A percentile compares a stretch with the other conserved stretches of the same genome.
Conservation (phyloP, 2,329 filamentous ascomycete species). For the Paradendryphiella salina region DNA sequence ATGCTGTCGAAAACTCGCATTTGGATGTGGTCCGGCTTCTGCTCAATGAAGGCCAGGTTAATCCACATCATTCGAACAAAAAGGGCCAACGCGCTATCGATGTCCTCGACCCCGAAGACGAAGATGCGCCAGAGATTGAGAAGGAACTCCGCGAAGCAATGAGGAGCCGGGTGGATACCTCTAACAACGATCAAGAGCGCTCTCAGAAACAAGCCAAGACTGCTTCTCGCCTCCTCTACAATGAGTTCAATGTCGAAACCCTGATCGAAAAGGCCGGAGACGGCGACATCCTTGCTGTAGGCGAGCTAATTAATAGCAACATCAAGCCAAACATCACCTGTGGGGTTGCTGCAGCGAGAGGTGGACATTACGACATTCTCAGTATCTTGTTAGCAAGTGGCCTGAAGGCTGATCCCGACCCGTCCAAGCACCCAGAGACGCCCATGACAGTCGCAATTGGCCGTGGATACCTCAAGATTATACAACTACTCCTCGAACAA, state of each 20-base stretch:
- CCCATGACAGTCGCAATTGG: slow-evolving; percentile 95
- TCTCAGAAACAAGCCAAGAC: slow-evolving; percentile 41
- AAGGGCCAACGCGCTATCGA: slow-evolving; percentile 91
- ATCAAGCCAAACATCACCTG: slow-evolving; percentile 75
- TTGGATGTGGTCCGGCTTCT: slow-evolving; percentile 83
- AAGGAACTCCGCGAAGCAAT: slow-evolving; percentile 68
- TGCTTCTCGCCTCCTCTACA: slow-evolving; percentile 52
- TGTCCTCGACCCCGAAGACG: slow-evolving; percentile 72
- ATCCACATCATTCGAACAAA: slow-evolving; percentile 88
- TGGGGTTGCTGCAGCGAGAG: slow-evolving; percentile 87
- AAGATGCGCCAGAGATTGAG: slow-evolving; percentile 80
- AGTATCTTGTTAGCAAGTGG: slow-evolving; percentile 65
- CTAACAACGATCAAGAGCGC: slow-evolving; percentile 50
- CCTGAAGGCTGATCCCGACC: slow-evolving; percentile 56
- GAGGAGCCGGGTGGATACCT: slow-evolving; percentile 50
- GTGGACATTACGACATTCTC: slow-evolving; percentile 85
- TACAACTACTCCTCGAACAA: slow-evolving; percentile 77
- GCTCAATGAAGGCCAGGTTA: slow-evolving; percentile 76
- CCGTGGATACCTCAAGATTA: slow-evolving; percentile 80
- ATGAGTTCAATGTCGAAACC: slow-evolving; percentile 55
- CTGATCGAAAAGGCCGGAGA: slow-evolving; percentile 53
- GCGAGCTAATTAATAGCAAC: slow-evolving; percentile 53
- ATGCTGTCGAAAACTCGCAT: slow-evolving; percentile 95
- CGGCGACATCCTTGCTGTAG: slow-evolving; percentile 54
- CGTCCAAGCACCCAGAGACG: slow-evolving; percentile 82